These are phyloP conservation scores for Parastagonospora nodorum DNA, from an alignment of 2,329 filamentous ascomycete genomes.

Conservation along the genomic window DNA sequence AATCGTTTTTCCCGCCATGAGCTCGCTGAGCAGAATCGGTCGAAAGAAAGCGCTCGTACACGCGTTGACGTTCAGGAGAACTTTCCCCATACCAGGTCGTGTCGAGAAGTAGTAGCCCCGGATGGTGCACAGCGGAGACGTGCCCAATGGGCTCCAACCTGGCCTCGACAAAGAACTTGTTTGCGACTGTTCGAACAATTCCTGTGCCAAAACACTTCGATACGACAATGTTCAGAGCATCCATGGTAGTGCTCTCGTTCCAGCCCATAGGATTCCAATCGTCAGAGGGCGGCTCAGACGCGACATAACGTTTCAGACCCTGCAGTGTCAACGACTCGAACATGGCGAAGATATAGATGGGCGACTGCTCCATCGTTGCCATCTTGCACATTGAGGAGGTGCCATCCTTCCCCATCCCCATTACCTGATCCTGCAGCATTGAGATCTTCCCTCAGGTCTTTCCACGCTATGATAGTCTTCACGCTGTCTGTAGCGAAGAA, in stretches of 20 bases:
- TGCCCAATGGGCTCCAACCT: background rate
- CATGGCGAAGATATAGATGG: background rate
- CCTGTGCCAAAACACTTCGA: background rate
- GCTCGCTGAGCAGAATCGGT: background rate
- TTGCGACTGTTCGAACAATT: background rate
- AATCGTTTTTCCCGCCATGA: background rate
- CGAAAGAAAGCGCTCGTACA: background rate
- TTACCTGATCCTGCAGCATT: background rate
- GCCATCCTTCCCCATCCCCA: background rate
- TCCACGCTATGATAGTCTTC: too few relatives aligned
- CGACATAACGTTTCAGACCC: background rate
- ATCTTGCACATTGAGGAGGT: background rate
- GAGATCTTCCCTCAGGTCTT: too few relatives aligned
- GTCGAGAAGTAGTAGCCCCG: background rate
- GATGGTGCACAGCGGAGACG: background rate
- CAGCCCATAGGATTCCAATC: too few relatives aligned
- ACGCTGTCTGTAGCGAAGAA: too few relatives aligned
- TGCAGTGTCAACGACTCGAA: background rate
- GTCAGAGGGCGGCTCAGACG: too few relatives aligned
- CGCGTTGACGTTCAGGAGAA: background rate
- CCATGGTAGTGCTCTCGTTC: too few relatives aligned
- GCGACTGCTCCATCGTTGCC: too few relatives aligned
- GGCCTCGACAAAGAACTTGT: background rate
- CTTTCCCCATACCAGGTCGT: background rate
- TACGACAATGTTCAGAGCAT: conserved; percentile 1